phyloP scores from a whole-genome alignment of 352 stramenopile genomes.

The Bremia lactucae region DNA sequence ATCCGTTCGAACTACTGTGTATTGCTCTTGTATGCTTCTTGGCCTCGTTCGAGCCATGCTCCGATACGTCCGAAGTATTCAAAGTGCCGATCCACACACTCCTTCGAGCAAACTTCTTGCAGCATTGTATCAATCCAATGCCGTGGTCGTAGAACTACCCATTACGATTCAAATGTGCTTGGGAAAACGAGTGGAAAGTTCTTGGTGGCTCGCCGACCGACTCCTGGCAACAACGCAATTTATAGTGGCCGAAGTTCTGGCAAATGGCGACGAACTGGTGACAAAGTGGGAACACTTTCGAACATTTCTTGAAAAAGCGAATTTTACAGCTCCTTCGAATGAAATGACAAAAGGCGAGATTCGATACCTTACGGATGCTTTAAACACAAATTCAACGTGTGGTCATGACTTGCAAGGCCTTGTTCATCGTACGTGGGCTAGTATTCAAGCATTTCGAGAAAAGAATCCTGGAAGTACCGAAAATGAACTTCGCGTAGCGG shows the following conservation, averaged over 20 bases:
- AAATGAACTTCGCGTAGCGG: constrained; percentile 16
- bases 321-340: constrained; percentile 12
- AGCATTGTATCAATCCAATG: constrained; percentile 27
- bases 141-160: constrained; percentile 29
- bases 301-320: constrained; percentile 14
- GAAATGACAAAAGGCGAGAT: constrained; percentile 17
- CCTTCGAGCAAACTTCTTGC: constrained; percentile 24
- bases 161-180: constrained; percentile 30
- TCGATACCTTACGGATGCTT: constrained; percentile 12
- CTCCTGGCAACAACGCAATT: constrained; percentile 11
- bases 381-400: constrained; percentile 21
- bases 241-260: constrained; percentile 12
- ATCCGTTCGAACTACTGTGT: constrained; percentile 19
- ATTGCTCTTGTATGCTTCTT: constrained; percentile 22
- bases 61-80: constrained; percentile 16
- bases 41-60: constrained; percentile 17
- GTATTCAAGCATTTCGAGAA: constrained; percentile 10
- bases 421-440: constrained; percentile 10
- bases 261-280: constrained; percentile 9
- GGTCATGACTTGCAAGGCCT: constrained; percentile 16
- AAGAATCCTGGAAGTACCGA: constrained; percentile 14
- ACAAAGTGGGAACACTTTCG: constrained; percentile 12
- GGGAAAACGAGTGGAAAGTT: constrained; percentile 6
- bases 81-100: constrained; percentile 15
- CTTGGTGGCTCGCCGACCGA: constrained; percentile 14